Conservation (phyloP, 306 rosid species). For the Dryas drummondii region DNA sequence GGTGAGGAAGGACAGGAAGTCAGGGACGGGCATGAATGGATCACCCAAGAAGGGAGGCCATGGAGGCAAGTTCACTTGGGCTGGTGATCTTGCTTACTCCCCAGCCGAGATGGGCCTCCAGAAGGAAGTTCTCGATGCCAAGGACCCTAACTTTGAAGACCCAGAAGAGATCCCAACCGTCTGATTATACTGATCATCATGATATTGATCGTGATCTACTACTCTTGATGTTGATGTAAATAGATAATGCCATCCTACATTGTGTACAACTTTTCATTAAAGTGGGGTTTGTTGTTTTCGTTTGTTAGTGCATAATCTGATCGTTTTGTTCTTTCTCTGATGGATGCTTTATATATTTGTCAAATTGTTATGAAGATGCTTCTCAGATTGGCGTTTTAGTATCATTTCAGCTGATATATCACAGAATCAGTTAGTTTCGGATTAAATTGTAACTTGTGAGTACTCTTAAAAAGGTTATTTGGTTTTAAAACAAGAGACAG, state of each 20-base stretch:
- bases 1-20: conserved; percentile 64
- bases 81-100: conserved; percentile 48
- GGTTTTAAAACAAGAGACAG: no score
- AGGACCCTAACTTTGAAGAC: conserved; percentile 88
- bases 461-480: no score
- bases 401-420: no score
- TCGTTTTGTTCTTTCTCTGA: no score
- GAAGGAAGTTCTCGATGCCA: conserved; percentile 46
- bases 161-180: conserved; percentile 43
- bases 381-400: no score
- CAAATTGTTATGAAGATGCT: no score
- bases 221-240: conserved; percentile 2
- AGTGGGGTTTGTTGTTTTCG: no score
- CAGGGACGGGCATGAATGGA: conserved; percentile 80
- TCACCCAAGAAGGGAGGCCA: conserved; percentile 95
- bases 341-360: no score
- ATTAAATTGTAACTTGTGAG: no score
- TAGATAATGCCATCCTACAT: background rate
- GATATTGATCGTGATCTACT: conserved; percentile 5
- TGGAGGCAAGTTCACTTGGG: conserved; percentile 95
- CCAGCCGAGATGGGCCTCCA: conserved; percentile 46
- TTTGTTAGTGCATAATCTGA: no score
- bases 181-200: conserved; percentile 26
- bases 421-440: no score
- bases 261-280: no score